Evolutionary conservation across 495 filamentous ascomycete species (phyloP).

Genomic region (Cryomyces minteri): DNA sequence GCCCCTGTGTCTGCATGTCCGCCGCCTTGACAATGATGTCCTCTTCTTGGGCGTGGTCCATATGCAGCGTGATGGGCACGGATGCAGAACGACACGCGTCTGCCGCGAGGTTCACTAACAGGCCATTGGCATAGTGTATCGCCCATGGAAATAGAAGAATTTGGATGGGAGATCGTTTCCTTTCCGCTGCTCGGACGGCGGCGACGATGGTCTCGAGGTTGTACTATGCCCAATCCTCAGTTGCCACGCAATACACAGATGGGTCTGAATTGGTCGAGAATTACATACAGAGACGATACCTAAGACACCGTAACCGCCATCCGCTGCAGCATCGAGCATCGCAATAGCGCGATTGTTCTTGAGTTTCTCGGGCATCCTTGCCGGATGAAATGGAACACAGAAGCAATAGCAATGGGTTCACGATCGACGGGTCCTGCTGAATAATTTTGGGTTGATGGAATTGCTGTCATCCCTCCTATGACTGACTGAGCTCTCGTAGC

Average conservation of each 20-base stretch:
- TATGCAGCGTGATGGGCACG: conserved; percentile 14
- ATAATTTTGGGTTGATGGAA: no score
- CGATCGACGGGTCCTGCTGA: no score
- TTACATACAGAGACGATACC: no score
- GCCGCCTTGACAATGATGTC: conserved; percentile 13
- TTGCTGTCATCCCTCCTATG: no score
- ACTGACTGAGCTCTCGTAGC: no score
- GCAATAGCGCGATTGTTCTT: not conserved
- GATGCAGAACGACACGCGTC: conserved; percentile 41
- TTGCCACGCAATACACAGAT: no score
- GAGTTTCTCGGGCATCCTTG: not conserved
- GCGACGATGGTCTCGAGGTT: conserved; percentile 73
- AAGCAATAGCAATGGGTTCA: no score
- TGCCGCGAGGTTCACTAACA: conserved; percentile 44
- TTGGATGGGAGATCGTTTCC: conserved; percentile 55
- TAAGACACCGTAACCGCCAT: not conserved
- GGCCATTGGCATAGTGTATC: conserved; percentile 41
- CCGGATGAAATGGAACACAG: no score
- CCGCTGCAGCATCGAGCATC: not conserved
- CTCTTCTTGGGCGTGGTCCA: conserved; percentile 17
- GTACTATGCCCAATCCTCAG: conserved; percentile 24
- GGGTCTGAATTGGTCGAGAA: no score
- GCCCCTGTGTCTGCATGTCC: no score
- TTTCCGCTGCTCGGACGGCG: conserved; percentile 58
- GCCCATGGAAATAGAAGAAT: conserved; percentile 83